These are phyloP conservation scores for Agarophyton chilense DNA, from an alignment of 23 red algal genomes.

Conservation along the genomic window DNA sequence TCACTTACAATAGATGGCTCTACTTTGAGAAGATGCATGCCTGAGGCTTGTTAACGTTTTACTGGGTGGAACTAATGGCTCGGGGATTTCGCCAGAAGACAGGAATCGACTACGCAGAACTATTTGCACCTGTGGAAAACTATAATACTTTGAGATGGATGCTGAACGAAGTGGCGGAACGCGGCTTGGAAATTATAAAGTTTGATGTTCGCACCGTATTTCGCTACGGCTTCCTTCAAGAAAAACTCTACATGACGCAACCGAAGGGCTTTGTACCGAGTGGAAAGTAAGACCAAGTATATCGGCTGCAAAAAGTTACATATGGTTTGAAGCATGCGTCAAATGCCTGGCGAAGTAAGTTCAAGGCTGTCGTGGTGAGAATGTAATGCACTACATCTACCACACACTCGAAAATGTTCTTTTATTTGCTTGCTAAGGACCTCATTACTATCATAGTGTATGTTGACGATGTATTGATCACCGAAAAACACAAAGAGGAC, in stretches of 20 bases:
- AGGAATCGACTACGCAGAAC: not conserved
- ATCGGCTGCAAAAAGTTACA: not conserved
- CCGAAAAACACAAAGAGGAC: not conserved
- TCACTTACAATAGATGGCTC: not conserved
- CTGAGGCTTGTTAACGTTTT: not conserved
- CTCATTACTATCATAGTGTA: not conserved
- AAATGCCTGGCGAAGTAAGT: not conserved
- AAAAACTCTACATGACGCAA: conserved; percentile 10
- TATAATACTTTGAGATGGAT: not conserved
- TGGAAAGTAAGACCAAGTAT: not conserved
- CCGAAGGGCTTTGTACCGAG: not conserved
- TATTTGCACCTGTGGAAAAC: not conserved
- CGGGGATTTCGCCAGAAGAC: not conserved
- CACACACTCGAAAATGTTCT: not conserved
- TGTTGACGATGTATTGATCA: not conserved
- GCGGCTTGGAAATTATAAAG: not conserved
- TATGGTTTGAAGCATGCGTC: conserved; percentile 19
- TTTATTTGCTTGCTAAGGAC: too few species aligned
- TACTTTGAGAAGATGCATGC: not conserved
- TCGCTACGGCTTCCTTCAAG: not conserved
- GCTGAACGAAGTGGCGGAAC: not conserved
- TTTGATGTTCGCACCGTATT: not conserved
- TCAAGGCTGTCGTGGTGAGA: not conserved
- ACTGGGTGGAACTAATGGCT: not conserved
- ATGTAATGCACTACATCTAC: not conserved